These are phyloP conservation scores for Purpureocillium takamizusanense DNA, from an alignment of 2,329 filamentous ascomycete species.

Conservation along the genomic window DNA sequence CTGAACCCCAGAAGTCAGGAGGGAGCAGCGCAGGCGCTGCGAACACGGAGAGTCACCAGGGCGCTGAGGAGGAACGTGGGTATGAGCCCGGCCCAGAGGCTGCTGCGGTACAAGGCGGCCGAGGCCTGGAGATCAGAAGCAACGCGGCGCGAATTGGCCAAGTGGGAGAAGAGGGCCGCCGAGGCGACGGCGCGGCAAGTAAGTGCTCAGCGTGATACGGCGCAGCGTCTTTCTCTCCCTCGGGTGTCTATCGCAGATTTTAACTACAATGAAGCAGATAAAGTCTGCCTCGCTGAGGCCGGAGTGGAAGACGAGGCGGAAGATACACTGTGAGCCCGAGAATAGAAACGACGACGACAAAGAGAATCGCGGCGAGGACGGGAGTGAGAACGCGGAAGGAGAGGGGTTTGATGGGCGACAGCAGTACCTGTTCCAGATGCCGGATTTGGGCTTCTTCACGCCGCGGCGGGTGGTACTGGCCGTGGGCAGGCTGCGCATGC, in stretches of 20 bases:
- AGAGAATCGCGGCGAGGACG: constrained; percentile 4
- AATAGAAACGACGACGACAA: background rate
- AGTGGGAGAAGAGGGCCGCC: constrained; percentile 11
- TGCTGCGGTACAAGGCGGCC: constrained; percentile 33
- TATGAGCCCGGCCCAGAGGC: constrained; percentile 28
- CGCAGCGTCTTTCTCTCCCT: too few species aligned
- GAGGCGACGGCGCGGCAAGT: constrained; percentile 2
- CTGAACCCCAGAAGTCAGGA: constrained; percentile 13
- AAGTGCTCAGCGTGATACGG: background rate
- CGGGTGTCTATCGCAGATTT: too few species aligned
- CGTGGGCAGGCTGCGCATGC: constrained; percentile 20
- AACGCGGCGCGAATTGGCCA: constrained; percentile 16
- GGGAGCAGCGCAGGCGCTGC: background rate
- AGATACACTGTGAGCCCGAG: background rate
- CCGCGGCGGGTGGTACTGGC: constrained; percentile 19
- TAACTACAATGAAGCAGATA: background rate
- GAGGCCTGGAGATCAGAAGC: constrained; percentile 28
- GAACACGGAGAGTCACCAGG: background rate
- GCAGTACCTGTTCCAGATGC: constrained; percentile 12
- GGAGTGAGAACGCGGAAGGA: constrained; percentile 1
- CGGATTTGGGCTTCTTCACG: constrained; percentile 15
- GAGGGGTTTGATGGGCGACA: constrained; percentile 4
- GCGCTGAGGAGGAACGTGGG: constrained; percentile 8
- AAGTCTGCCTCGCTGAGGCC: background rate
- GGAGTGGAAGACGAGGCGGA: background rate